These are phyloP conservation scores for Breynia disticha DNA, from an alignment of 441 rosid species.

Conservation along the genomic window DNA sequence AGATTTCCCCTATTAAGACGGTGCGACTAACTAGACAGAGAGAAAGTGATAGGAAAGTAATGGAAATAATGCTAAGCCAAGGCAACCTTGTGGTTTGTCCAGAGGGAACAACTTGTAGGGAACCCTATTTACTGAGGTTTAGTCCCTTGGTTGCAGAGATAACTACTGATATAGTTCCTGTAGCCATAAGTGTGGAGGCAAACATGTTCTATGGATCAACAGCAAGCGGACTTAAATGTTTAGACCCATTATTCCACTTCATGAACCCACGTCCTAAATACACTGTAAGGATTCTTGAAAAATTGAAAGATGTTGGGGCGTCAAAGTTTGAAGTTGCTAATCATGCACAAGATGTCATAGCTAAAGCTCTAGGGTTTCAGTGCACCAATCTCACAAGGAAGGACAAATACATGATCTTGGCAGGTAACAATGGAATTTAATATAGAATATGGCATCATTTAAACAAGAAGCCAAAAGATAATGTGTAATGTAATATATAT, in stretches of 20 bases:
- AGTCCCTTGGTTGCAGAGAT: conserved; percentile 64
- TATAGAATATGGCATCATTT: background rate
- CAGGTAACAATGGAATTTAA: conserved; percentile 46
- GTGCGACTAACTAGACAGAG: conserved; percentile 41
- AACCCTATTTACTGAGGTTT: conserved; percentile 65
- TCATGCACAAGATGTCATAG: conserved; percentile 43
- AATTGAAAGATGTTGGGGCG: conserved; percentile 29
- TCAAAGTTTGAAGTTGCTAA: conserved; percentile 49
- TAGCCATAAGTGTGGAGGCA: conserved; percentile 41
- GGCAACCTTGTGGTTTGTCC: conserved; percentile 61
- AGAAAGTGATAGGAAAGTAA: conserved; percentile 28
- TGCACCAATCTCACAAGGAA: conserved; percentile 56
- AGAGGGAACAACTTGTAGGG: conserved; percentile 79
- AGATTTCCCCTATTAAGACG: conserved; percentile 44
- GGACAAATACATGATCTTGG: conserved; percentile 56
- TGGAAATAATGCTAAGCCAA: conserved; percentile 29
- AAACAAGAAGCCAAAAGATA: background rate
- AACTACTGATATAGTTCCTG: conserved; percentile 50
- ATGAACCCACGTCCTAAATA: conserved; percentile 35
- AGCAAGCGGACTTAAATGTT: conserved; percentile 52
- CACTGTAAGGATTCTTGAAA: conserved; percentile 27
- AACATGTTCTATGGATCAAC: conserved; percentile 67
- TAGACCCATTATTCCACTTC: conserved; percentile 44
- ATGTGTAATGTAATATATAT: too few species aligned
- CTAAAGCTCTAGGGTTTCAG: conserved; percentile 44